phyloP scores from a whole-genome alignment of 352 stramenopile species.

The Thalassiosira exigua region DNA sequence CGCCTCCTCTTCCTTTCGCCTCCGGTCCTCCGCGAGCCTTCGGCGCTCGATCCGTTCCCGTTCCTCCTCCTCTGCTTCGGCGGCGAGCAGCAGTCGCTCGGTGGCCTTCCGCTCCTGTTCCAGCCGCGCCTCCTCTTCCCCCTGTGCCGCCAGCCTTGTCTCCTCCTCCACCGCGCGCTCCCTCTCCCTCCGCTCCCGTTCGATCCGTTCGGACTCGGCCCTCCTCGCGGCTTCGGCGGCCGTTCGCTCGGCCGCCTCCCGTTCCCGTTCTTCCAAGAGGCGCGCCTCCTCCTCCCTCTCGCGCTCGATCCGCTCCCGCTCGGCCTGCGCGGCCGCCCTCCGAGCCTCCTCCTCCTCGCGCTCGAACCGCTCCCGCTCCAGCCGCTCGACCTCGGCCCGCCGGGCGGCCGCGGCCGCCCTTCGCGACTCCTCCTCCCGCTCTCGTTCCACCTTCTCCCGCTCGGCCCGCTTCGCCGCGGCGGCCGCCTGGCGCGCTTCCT shows the following conservation, averaged over 20 bases:
- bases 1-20: conserved; percentile 8
- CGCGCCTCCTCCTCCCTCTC: no score
- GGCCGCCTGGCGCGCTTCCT: no score
- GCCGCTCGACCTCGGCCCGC: background rate
- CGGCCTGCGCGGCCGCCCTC: no score
- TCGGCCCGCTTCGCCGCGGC: background rate
- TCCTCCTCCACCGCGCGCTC: conserved; percentile 2
- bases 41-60: conserved; percentile 25
- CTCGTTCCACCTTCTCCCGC: conserved; percentile 2
- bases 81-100: background rate
- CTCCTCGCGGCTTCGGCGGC: conserved; percentile 6
- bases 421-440: background rate
- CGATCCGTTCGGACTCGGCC: conserved; percentile 11
- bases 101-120: conserved; percentile 14
- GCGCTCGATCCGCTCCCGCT: no score
- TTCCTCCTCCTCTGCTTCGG: conserved; percentile 11
- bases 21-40: conserved; percentile 8
- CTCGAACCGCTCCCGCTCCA: no score
- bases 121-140: conserved; percentile 13
- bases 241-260: background rate
- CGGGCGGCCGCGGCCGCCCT: background rate
- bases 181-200: background rate
- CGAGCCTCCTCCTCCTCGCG: conserved; percentile 9
- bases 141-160: background rate
- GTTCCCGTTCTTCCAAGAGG: background rate